Evolutionary conservation across 352 stramenopile species (phyloP).

Genomic region (Plasmopara halstedii): DNA sequence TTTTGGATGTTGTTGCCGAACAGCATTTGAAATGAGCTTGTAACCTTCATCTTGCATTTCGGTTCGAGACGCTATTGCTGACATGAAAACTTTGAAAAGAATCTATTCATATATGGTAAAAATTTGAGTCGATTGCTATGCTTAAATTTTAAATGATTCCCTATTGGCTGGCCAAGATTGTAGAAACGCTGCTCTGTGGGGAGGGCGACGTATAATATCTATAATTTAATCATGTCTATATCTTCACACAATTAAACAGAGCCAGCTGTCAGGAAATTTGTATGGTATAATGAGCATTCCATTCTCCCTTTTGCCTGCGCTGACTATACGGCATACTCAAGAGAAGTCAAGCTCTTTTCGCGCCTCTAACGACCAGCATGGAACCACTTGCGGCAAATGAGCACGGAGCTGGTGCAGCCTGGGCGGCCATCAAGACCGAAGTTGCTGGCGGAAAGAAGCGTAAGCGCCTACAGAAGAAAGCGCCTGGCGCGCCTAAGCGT

Average conservation of each 20-base stretch:
- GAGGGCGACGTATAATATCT: background rate
- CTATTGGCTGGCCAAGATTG: background rate
- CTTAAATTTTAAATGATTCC: too few relatives aligned
- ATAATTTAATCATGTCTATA: conserved; percentile 2
- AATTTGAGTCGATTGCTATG: too few relatives aligned
- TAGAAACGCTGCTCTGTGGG: background rate
- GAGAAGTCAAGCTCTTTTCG: conserved; percentile 38
- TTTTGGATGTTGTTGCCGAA: too few relatives aligned
- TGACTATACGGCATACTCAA: conserved; percentile 83
- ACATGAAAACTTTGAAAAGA: too few relatives aligned
- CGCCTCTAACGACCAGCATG: conserved; percentile 28
- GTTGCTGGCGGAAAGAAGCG: conserved; percentile 69
- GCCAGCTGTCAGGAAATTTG: conserved; percentile 30
- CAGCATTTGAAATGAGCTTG: too few relatives aligned
- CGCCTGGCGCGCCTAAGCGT: conserved; percentile 81
- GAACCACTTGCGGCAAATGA: conserved; percentile 62
- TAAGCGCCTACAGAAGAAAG: conserved; percentile 87
- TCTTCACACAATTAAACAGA: conserved; percentile 3
- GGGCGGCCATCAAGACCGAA: conserved; percentile 57
- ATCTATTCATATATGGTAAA: too few relatives aligned
- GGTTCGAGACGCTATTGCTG: too few relatives aligned
- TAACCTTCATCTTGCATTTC: too few relatives aligned
- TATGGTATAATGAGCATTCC: conserved; percentile 75
- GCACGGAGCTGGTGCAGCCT: conserved; percentile 45
- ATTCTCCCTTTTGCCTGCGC: conserved; percentile 68